These are phyloP conservation scores for Psophocarpus tetragonolobus DNA, from an alignment of 306 rosid genomes.

Conservation along the genomic window DNA sequence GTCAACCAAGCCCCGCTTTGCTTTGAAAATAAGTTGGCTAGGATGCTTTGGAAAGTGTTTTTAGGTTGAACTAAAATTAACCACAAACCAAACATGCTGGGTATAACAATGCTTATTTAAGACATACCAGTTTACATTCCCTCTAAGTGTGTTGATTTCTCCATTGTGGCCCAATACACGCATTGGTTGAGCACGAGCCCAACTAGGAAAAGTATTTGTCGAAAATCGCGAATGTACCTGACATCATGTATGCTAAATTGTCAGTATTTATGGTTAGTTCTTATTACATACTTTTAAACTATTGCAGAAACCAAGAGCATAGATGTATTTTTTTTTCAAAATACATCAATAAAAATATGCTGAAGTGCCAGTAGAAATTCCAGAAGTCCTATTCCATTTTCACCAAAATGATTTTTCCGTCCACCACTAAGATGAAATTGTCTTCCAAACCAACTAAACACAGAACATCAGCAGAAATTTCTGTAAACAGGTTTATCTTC, in stretches of 20 bases:
- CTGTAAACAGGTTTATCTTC: constrained; percentile 6
- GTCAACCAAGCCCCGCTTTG: too few relatives aligned
- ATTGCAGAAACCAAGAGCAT: background rate
- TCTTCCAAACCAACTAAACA: background rate
- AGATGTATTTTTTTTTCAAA: background rate
- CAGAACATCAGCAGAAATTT: constrained; percentile 1
- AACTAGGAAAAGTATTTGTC: constrained; percentile 6
- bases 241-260: background rate
- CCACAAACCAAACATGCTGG: too few relatives aligned
- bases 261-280: background rate
- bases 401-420: background rate
- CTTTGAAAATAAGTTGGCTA: too few relatives aligned
- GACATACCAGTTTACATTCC: constrained; percentile 13
- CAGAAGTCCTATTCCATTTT: background rate
- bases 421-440: background rate
- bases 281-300: background rate
- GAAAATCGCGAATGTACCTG: constrained; percentile 10
- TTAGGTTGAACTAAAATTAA: too few relatives aligned
- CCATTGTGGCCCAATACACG: constrained; percentile 10
- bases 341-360: background rate
- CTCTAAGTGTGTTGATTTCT: constrained; percentile 13
- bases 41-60: too few relatives aligned
- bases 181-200: constrained; percentile 19
- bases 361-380: background rate
- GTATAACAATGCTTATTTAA: background rate